Conservation (phyloP, 2,329 filamentous ascomycete species). For the Fusarium sp. region DNA sequence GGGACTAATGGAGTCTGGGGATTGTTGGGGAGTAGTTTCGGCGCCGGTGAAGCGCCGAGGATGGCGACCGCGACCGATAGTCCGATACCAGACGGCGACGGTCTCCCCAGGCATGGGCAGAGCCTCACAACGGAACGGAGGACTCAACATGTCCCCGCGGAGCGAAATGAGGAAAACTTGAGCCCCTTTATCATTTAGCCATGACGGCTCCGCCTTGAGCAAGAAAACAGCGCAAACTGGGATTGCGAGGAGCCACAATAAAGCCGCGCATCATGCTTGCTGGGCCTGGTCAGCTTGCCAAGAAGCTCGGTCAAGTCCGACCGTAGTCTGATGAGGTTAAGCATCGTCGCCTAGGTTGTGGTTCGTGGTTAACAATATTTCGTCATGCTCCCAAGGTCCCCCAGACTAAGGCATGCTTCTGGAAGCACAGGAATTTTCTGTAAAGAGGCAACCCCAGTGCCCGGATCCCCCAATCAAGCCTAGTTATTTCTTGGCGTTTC, state of each 20-base stretch:
- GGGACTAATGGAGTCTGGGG: conserved; percentile 35
- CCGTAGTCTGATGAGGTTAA: conserved; percentile 41
- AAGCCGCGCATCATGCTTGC: conserved; percentile 40
- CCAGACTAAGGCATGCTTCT: conserved; percentile 48
- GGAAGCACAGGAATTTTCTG: conserved; percentile 49
- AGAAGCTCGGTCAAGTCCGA: conserved; percentile 48
- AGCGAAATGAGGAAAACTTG: conserved; percentile 38
- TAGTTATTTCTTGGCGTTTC: conserved; percentile 35
- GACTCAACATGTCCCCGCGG: conserved; percentile 18
- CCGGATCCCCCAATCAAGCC: conserved; percentile 21
- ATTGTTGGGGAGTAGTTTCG: conserved; percentile 37
- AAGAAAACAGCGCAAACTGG: conserved; percentile 42
- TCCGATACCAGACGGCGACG: conserved; percentile 33
- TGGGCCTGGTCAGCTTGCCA: conserved; percentile 47
- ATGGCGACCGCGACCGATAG: too few relatives aligned
- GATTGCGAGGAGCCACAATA: conserved; percentile 40
- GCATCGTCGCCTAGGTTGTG: conserved; percentile 30
- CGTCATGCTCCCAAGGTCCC: conserved; percentile 36
- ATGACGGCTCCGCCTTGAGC: conserved; percentile 35
- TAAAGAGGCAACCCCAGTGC: conserved; percentile 24
- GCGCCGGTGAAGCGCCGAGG: conserved; percentile 52
- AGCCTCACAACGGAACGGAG: conserved; percentile 33
- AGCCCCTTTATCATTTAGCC: conserved; percentile 44
- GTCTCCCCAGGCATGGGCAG: conserved; percentile 30
- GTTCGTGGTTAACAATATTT: conserved; percentile 37